phyloP scores from a whole-genome alignment of 805 yeast species.

The Candida maris region DNA sequence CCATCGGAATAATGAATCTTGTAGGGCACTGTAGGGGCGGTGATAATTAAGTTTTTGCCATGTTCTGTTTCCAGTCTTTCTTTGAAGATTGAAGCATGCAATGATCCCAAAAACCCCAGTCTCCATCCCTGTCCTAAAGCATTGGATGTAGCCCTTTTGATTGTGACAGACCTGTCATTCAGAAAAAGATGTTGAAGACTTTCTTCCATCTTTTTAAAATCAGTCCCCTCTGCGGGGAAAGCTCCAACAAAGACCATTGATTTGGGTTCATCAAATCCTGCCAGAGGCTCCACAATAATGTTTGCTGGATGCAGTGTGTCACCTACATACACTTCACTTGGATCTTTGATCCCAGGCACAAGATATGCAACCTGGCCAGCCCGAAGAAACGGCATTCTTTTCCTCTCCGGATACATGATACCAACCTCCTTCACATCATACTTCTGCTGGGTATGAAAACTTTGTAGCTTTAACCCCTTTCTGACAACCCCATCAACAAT shows the following conservation, averaged over 20 bases:
- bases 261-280: conserved; percentile 94
- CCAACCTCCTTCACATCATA: conserved; percentile 94
- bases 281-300: conserved; percentile 65
- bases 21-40: conserved; percentile 96
- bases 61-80: conserved; percentile 91
- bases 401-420: conserved; percentile 88
- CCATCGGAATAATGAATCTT: conserved; percentile 68
- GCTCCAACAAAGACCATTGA: conserved; percentile 99
- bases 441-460: conserved; percentile 70
- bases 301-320: conserved; percentile 77
- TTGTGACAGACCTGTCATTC: conserved; percentile 87
- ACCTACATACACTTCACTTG: conserved; percentile 84
- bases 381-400: conserved; percentile 55
- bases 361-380: conserved; percentile 96
- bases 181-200: conserved; percentile 82
- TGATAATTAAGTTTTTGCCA: conserved; percentile 86
- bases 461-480: conserved; percentile 69
- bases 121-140: conserved; percentile 99
- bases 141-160: conserved; percentile 86
- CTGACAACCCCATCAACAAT: conserved; percentile 78
- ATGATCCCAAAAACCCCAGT: conserved; percentile 87
- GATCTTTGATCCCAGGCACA: conserved; percentile 90
- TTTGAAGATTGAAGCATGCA: conserved; percentile 92
- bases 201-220: conserved; percentile 85
- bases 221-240: conserved; percentile 92